Evolutionary conservation across 805 yeast genomes (phyloP).

Genomic region (Ogataea nonfermentans): DNA sequence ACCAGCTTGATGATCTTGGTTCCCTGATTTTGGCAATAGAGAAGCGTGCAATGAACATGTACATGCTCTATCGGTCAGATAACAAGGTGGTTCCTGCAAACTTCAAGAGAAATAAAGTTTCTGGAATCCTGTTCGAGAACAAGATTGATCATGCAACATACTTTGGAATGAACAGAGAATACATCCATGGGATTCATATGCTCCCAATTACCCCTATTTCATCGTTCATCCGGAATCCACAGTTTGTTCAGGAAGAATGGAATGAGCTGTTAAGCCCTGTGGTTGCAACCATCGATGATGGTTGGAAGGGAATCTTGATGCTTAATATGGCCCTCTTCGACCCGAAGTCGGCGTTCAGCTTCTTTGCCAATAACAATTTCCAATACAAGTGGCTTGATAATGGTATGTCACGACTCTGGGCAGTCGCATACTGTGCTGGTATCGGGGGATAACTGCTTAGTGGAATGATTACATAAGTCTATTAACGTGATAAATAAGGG

Average conservation of each 20-base stretch:
- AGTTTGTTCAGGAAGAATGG: constrained; percentile 50
- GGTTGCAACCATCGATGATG: constrained; percentile 44
- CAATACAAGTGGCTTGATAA: constrained; percentile 47
- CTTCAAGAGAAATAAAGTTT: constrained; percentile 55
- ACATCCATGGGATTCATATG: constrained; percentile 80
- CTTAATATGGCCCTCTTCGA: constrained; percentile 46
- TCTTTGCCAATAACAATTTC: constrained; percentile 38
- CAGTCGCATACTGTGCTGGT: constrained; percentile 59
- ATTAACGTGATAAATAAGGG: not conserved
- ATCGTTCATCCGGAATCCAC: constrained; percentile 50
- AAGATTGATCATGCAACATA: constrained; percentile 71
- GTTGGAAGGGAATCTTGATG: constrained; percentile 62
- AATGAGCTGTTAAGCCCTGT: constrained; percentile 32
- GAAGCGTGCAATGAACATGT: constrained; percentile 51
- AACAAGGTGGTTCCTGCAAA: constrained; percentile 51
- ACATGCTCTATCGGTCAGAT: constrained; percentile 49
- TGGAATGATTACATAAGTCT: constrained; percentile 2
- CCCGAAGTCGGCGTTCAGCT: constrained; percentile 40
- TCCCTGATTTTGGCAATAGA: constrained; percentile 58
- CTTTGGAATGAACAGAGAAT: constrained; percentile 60
- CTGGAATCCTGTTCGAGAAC: constrained; percentile 71
- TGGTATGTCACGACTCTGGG: constrained; percentile 65
- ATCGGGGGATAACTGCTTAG: constrained; percentile 26
- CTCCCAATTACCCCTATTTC: constrained; percentile 66
- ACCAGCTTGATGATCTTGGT: constrained; percentile 51